These are phyloP conservation scores for Aspergillus fumigatiaffinis DNA, from an alignment of 2,329 filamentous ascomycete species.

Conservation along the genomic window DNA sequence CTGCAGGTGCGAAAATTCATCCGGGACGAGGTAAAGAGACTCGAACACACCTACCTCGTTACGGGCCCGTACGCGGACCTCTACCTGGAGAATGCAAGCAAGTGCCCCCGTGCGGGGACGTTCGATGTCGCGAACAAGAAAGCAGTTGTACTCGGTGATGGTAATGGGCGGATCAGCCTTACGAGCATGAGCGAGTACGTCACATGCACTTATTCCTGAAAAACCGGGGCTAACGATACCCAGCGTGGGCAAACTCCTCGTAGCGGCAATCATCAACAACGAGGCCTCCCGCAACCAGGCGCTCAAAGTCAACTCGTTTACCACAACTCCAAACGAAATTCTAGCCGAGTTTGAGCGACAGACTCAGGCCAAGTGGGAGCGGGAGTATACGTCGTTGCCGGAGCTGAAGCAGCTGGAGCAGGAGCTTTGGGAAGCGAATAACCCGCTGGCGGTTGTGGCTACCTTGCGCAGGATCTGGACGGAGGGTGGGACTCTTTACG, in stretches of 20 bases:
- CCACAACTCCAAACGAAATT: constrained; percentile 59
- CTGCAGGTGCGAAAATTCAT: constrained; percentile 63
- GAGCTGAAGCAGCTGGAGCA: constrained; percentile 56
- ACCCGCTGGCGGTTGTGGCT: constrained; percentile 50
- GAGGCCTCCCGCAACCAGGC: constrained; percentile 52
- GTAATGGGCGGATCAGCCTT: constrained; percentile 60
- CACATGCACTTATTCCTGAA: not conserved
- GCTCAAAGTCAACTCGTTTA: constrained; percentile 68
- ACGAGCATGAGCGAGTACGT: constrained; percentile 69
- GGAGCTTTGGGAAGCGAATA: constrained; percentile 53
- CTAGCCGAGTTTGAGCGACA: constrained; percentile 66
- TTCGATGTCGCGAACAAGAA: constrained; percentile 57
- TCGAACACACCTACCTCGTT: constrained; percentile 65
- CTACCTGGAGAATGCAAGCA: constrained; percentile 48
- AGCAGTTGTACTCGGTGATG: constrained; percentile 60
- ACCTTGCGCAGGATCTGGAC: constrained; percentile 70
- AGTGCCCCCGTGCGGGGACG: constrained; percentile 46
- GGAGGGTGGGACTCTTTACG: constrained; percentile 67
- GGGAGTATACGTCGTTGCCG: constrained; percentile 51
- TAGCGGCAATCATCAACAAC: constrained; percentile 58
- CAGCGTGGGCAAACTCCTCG: constrained; percentile 64
- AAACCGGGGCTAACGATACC: not conserved
- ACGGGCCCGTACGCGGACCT: constrained; percentile 67
- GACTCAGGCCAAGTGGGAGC: constrained; percentile 55
- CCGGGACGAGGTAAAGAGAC: constrained; percentile 46